Evolutionary conservation across 805 yeast species (phyloP).

Genomic region (Pichia cephalocereana): DNA sequence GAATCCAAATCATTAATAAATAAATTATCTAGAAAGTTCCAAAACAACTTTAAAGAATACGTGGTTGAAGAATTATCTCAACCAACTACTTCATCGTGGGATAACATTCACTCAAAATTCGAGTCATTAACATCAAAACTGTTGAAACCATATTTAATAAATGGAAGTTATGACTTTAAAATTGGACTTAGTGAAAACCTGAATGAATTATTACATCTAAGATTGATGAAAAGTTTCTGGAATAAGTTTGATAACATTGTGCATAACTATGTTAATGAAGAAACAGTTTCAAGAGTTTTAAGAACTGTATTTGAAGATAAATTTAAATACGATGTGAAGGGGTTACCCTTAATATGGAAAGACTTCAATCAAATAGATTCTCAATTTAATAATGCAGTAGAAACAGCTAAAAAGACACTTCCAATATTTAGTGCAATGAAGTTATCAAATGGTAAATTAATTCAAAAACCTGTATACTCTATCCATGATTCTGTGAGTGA

Average conservation of each 20-base stretch:
- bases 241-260: conserved; percentile 44
- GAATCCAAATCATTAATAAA: conserved; percentile 35
- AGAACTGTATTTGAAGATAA: conserved; percentile 74
- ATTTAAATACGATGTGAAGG: conserved; percentile 76
- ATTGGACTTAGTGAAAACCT: conserved; percentile 44
- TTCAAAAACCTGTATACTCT: conserved; percentile 23
- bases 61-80: conserved; percentile 37
- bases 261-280: conserved; percentile 56
- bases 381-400: conserved; percentile 52
- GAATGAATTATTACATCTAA: conserved; percentile 32
- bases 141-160: conserved; percentile 9
- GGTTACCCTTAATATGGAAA: conserved; percentile 76
- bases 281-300: conserved; percentile 52
- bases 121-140: conserved; percentile 11
- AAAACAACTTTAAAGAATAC: conserved; percentile 39
- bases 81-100: conserved; percentile 56
- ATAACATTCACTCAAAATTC: conserved; percentile 39
- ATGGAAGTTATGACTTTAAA: conserved; percentile 44
- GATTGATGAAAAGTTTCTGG: conserved; percentile 59
- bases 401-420: conserved; percentile 44
- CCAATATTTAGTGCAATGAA: conserved; percentile 53
- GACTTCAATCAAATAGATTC: conserved; percentile 63
- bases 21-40: conserved; percentile 39
- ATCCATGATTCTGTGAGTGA: conserved; percentile 28
- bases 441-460: conserved; percentile 40